Base-by-base conservation (phyloP, 2,329 filamentous ascomycete species). In the Tolypocladium guangdongense region DNA sequence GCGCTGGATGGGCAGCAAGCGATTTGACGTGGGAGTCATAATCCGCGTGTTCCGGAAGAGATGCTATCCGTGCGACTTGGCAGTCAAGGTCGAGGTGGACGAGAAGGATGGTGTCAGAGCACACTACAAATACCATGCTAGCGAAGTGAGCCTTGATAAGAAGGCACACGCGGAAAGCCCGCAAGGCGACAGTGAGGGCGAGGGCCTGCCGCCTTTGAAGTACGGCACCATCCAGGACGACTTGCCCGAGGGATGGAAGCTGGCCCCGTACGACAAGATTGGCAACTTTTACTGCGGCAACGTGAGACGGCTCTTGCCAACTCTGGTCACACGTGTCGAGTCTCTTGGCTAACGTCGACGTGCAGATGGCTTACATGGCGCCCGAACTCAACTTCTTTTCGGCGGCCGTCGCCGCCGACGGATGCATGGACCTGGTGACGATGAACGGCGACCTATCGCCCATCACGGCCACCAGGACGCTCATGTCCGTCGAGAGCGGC, bases 231-330 rank as follows among this genome's bases (percentile, higher is more conserved):
- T 93, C 55, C 81, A 82, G 51, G 89, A 95, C 60, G 77, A 85
- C 18, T 67, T 97, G 0, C 91, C 90, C 0, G 72, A 80, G 2
- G 86, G 81, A 47, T 99, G 93, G 90, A 78, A 87, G 56, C 72
- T 86, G 22, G 72, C 87, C 3, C 81, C 87, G 0, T 80, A 87
- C 57, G 83, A 93, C 57, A 88, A 86, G 33, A 74, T 99, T 53
- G 90, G 90, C 48, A 96, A 89, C 63, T 95, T 99, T 67, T 97
- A 95, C 70, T 88, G 86, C 35, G 93, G 93, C 57, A 99, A 96
- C 67, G 83, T 85, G 65, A 72, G 81, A 27, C 16, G 11, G 18
- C 16, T 73, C 22, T 8, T 10, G 4, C 7, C 18, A 10, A 24
- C 22, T 24, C 18, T 46, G 16, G 22, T 12, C 8, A 30, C 33